Percentiles rank a stretch among this genome's conserved stretches.
These are phyloP conservation scores for Ocimum tenuiflorum DNA, from an alignment of 257 asterid species.

Conservation along the genomic window DNA sequence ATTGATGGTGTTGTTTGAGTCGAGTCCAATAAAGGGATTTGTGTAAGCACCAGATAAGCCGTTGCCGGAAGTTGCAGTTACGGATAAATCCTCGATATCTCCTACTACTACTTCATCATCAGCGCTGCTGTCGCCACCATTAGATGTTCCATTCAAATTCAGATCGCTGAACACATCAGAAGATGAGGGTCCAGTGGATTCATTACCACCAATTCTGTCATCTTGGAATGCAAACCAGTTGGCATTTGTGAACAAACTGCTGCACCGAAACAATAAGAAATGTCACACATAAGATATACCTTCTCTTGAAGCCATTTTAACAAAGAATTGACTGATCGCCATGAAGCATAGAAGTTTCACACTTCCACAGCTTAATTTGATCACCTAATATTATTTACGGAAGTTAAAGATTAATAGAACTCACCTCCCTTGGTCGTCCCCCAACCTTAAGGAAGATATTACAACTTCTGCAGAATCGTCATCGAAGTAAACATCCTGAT, in stretches of 20 bases:
- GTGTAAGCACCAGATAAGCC: conserved; percentile 29
- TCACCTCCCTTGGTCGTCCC: conserved; percentile 95
- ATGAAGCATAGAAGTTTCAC: no score
- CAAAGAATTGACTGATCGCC: background rate
- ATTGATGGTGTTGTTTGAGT: conserved; percentile 27
- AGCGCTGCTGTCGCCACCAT: conserved; percentile 51
- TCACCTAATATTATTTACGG: background rate
- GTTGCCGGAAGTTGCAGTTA: conserved; percentile 31
- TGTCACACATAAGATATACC: conserved; percentile 7
- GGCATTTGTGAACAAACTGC: conserved; percentile 95
- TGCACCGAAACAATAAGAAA: conserved; percentile 23
- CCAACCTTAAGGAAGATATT: conserved; percentile 88
- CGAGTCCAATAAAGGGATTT: conserved; percentile 24
- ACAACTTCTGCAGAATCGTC: conserved; percentile 97
- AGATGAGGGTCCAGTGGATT: conserved; percentile 46
- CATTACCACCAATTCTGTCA: conserved; percentile 44
- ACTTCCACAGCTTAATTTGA: no score
- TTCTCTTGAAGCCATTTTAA: background rate
- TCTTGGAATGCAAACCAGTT: conserved; percentile 99
- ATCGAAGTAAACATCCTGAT: conserved; percentile 91
- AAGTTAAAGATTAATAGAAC: conserved; percentile 20
- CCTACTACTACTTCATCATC: conserved; percentile 96
- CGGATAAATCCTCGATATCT: conserved; percentile 69
- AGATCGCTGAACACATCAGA: conserved; percentile 53
- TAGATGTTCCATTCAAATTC: conserved; percentile 47